A percentile compares a stretch with the other conserved stretches of the same genome.
Conservation (phyloP, 495 filamentous ascomycete genomes). For the Hypoxylon lienhwacheense region DNA sequence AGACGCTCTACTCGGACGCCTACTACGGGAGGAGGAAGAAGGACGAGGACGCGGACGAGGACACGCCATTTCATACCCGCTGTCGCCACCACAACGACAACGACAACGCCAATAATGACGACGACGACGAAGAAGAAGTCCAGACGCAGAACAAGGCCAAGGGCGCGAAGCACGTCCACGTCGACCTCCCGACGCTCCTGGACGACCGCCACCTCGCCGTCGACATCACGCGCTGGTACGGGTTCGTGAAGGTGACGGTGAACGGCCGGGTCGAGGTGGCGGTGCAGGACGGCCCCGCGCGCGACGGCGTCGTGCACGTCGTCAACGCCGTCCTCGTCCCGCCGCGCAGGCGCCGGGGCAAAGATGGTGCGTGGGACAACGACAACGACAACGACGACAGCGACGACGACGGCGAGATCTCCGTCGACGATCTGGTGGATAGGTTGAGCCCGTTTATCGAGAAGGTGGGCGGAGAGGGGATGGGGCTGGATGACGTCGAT, state of each 20-base stretch:
- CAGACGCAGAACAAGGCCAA: neutral
- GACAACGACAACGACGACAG: conserved; percentile 52
- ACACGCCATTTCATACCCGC: conserved; percentile 4
- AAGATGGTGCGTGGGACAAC: conserved; percentile 22
- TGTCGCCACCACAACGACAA: too few relatives aligned
- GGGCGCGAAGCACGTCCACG: conserved; percentile 46
- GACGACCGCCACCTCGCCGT: conserved; percentile 60
- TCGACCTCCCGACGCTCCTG: conserved; percentile 70
- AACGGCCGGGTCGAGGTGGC: conserved; percentile 66
- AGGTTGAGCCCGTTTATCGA: conserved; percentile 46
- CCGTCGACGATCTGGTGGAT: conserved; percentile 64
- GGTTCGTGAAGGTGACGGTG: conserved; percentile 66
- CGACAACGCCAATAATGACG: too few relatives aligned
- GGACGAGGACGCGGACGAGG: too few relatives aligned
- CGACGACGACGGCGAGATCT: conserved; percentile 57
- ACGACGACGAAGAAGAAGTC: conserved; percentile 9
- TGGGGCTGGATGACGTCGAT: neutral
- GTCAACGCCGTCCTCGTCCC: conserved; percentile 72
- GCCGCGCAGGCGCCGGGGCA: conserved; percentile 59
- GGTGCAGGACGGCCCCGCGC: conserved; percentile 66
- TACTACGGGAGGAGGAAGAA: conserved; percentile 58
- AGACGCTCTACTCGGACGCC: conserved; percentile 81
- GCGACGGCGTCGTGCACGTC: conserved; percentile 78
- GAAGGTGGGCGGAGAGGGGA: conserved; percentile 12
- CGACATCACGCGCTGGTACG: conserved; percentile 65